Conservation (phyloP, 768 basidiomycete genomes). For the Hirschioporus abietinus region DNA sequence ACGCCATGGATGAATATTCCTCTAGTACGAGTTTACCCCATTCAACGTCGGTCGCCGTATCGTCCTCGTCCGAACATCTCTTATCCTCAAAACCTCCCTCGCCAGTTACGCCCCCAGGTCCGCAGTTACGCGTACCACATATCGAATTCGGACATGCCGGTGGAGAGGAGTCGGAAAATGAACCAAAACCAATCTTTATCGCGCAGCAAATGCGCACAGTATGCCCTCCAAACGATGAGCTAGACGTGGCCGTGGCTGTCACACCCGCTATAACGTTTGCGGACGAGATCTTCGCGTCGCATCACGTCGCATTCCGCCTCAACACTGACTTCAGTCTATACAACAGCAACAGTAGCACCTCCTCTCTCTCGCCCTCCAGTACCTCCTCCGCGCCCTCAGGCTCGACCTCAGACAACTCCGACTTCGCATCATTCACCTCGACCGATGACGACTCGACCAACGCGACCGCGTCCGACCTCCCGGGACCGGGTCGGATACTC, state of each 20-base stretch:
- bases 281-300: neutral
- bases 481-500: neutral
- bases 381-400: too few relatives aligned
- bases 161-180: too few relatives aligned
- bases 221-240: neutral
- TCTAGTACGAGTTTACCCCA: too few relatives aligned
- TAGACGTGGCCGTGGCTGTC: neutral
- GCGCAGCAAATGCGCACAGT: too few relatives aligned
- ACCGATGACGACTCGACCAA: neutral
- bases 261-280: neutral
- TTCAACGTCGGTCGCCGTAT: too few relatives aligned
- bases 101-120: too few relatives aligned
- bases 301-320: neutral
- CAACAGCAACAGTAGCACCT: neutral
- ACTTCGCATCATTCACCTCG: neutral
- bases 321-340: neutral
- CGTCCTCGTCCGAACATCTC: too few relatives aligned
- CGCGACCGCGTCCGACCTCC: neutral
- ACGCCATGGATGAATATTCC: too few relatives aligned
- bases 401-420: neutral
- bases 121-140: too few relatives aligned
- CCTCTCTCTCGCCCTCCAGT: neutral
- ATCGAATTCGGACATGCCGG: too few relatives aligned
- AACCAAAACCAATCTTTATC: too few relatives aligned
- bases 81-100: too few relatives aligned